A percentile compares a stretch with the other conserved stretches of the same genome.
These are phyloP conservation scores for Naganishia randhawae DNA, from an alignment of 768 basidiomycete species.

Conservation along the genomic window DNA sequence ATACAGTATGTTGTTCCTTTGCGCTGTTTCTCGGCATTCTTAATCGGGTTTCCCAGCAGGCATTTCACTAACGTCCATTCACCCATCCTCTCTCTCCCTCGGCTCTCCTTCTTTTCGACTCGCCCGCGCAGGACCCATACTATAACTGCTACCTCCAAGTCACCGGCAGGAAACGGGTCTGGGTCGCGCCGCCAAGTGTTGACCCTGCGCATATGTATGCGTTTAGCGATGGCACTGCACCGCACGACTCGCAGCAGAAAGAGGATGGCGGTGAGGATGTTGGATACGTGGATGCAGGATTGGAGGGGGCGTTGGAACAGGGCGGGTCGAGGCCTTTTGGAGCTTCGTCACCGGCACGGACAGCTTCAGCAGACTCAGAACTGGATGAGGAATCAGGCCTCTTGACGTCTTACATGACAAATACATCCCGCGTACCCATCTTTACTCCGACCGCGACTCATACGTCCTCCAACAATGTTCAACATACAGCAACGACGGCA, in stretches of 20 bases:
- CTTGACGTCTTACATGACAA: conserved; percentile 59
- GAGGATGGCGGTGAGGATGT: conserved; percentile 12
- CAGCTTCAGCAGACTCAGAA: not conserved
- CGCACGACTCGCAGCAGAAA: conserved; percentile 3
- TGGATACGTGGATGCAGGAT: too few species aligned
- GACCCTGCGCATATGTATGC: conserved; percentile 58
- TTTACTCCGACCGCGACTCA: conserved; percentile 53
- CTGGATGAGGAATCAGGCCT: not conserved
- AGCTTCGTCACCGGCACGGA: not conserved
- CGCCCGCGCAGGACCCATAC: conserved; percentile 72
- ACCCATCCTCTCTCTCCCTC: conserved; percentile 20
- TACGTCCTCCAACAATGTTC: not conserved
- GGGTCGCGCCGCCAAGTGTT: conserved; percentile 73
- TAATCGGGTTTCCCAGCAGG: not conserved
- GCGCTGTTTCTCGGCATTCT: not conserved
- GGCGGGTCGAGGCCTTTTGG: not conserved
- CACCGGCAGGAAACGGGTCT: conserved; percentile 81
- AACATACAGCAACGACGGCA: not conserved
- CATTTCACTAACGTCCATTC: not conserved
- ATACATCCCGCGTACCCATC: conserved; percentile 80
- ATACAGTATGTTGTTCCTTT: conserved; percentile 62
- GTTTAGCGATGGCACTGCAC: conserved; percentile 36
- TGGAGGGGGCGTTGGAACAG: not conserved
- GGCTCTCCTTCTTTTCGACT: not conserved
- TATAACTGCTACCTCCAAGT: conserved; percentile 89